Conservation (phyloP, 345 rosid genomes). For the Ailanthus altissimus region DNA sequence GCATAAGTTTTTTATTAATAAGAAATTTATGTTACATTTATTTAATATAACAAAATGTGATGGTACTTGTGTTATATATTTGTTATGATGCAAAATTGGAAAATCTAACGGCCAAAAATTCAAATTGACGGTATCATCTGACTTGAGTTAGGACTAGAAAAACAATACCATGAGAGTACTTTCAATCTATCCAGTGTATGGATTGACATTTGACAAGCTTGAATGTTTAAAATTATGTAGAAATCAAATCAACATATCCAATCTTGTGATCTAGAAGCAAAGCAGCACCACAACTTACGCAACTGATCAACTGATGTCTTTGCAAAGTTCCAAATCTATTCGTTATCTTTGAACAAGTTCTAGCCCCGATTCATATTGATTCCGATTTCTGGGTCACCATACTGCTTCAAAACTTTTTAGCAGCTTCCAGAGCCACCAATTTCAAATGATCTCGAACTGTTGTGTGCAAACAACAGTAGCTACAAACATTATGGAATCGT, state of each 20-base stretch:
- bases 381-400: background rate
- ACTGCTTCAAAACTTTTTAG: background rate
- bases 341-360: background rate
- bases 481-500: background rate
- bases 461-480: background rate
- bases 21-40: background rate
- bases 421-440: background rate
- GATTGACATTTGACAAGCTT: no score
- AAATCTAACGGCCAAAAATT: no score
- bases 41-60: background rate
- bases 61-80: background rate
- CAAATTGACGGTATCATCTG: no score
- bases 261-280: no score
- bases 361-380: background rate
- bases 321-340: background rate
- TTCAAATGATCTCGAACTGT: background rate
- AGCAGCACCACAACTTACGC: background rate
- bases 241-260: no score
- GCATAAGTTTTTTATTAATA: background rate
- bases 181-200: no score
- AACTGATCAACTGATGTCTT: background rate
- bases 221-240: background rate
- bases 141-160: no score
- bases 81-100: no score
- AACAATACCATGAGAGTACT: no score